Base-by-base conservation (phyloP, 768 basidiomycete genomes). In the Hypsizygus marmoreus region DNA sequence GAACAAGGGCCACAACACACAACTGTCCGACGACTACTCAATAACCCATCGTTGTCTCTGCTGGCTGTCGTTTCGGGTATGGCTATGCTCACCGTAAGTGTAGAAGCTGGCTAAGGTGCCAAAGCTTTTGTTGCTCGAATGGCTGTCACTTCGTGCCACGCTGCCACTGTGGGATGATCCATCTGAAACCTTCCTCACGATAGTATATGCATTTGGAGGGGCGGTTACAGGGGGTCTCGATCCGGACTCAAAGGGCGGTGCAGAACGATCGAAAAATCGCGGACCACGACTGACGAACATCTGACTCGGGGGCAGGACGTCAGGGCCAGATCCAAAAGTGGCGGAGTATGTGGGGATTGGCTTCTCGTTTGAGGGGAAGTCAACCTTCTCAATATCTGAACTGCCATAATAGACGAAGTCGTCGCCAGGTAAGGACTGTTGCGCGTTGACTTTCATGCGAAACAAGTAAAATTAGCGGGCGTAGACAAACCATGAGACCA, bases 41-140 rank as follows among this genome's bases (percentile, higher is more conserved):
- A 83, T 81, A 47, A 79, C 69, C 80, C 79, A 82, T 41, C 80
- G 75, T 54, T 73, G n/a, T n/a, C n/a, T 71, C 49, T 51, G 41
- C 43, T 65, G 61, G 41, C 67, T 65, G 40, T 64, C 57, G 29
- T 58, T 63, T 29, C 68, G 69, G 40, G 56, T 56, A 43, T 69
- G 60, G 40, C 56, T 55, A 20, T 55, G 52, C 40, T 68, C 64
- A 24, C 58, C 59, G 31, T 66, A 62, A 14, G 64, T 60, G 40
- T 63, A 67, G 52, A 59, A 66, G 52, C 65, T 68, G 14, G 54
- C 56, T 20, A 63, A 49, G 51, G 73, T 76, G 35, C 65, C 65
- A 41, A 64, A 54, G 54, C 75, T 78, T 30, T 57, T 59, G 40
- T 70, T 68, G 56, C 74, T 78, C 39, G 65, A 65, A 38, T 64